These are phyloP conservation scores for Xylariaceae sp. DNA, from an alignment of 2,329 filamentous ascomycete species.

Conservation along the genomic window DNA sequence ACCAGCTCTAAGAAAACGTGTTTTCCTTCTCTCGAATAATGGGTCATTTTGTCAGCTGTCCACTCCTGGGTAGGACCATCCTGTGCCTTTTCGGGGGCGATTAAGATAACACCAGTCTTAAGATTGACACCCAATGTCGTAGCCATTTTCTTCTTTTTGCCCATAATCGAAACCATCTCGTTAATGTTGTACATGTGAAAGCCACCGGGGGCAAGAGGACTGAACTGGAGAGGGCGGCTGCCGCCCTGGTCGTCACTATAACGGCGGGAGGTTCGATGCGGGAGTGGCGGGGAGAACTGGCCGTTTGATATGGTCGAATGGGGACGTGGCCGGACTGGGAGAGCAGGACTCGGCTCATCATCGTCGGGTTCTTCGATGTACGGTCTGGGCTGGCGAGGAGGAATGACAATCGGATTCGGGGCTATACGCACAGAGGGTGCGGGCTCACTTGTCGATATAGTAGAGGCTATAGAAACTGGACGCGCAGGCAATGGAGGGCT, in stretches of 20 bases:
- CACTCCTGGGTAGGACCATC: conserved; percentile 88
- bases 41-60: conserved; percentile 91
- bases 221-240: conserved; percentile 29
- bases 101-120: conserved; percentile 80
- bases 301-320: conserved; percentile 25
- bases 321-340: conserved; percentile 35
- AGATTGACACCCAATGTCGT: conserved; percentile 94
- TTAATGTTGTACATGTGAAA: conserved; percentile 96
- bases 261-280: conserved; percentile 34
- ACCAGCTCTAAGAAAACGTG: conserved; percentile 95
- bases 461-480: conserved; percentile 22
- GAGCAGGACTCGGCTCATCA: conserved; percentile 48
- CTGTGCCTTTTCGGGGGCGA: conserved; percentile 76
- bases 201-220: conserved; percentile 62
- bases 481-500: conserved; percentile 39
- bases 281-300: conserved; percentile 26
- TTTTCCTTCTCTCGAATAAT: conserved; percentile 96
- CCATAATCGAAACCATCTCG: conserved; percentile 95
- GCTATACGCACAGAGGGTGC: conserved; percentile 37
- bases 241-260: conserved; percentile 13
- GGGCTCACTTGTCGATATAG: conserved; percentile 40
- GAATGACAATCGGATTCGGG: conserved; percentile 46
- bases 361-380: conserved; percentile 63
- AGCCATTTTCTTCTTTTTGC: conserved; percentile 96
- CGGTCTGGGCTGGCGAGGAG: conserved; percentile 51